Conservation (phyloP, 345 rosid genomes). For the Angophora floribunda region DNA sequence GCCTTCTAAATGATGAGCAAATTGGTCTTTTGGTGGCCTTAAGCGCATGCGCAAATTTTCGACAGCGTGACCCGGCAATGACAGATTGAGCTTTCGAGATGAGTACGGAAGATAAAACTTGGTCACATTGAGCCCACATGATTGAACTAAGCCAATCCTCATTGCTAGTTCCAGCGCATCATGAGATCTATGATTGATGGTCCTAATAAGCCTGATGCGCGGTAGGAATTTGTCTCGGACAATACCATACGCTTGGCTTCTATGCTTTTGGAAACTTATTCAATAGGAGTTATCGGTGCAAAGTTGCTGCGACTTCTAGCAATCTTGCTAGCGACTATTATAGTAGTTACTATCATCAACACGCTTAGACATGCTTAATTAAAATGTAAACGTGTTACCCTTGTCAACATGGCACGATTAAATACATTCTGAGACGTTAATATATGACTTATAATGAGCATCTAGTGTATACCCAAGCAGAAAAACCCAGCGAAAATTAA, state of each 20-base stretch:
- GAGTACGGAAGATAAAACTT: not conserved
- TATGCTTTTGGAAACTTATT: not conserved
- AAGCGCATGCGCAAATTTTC: not conserved
- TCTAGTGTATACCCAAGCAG: not conserved
- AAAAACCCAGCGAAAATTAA: not conserved
- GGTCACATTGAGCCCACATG: not conserved
- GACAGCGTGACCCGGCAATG: not conserved
- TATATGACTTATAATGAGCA: not conserved
- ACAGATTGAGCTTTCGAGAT: not conserved
- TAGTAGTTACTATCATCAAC: not conserved
- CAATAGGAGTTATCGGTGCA: not conserved
- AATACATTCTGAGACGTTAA: not conserved
- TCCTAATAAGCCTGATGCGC: not conserved
- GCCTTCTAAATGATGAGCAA: no score
- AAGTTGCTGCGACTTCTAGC: not conserved
- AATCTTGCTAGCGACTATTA: not conserved
- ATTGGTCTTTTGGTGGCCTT: not conserved
- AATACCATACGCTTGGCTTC: not conserved
- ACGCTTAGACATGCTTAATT: not conserved
- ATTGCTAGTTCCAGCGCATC: not conserved
- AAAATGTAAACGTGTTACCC: not conserved
- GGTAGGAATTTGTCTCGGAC: not conserved
- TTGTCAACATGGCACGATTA: not conserved
- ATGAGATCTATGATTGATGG: not conserved
- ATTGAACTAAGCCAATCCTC: not conserved